Evolutionary conservation across 169 alveolate genomes (phyloP), one percentile per base, ranked within the genome.

Genomic region (Theileria annulata): DNA sequence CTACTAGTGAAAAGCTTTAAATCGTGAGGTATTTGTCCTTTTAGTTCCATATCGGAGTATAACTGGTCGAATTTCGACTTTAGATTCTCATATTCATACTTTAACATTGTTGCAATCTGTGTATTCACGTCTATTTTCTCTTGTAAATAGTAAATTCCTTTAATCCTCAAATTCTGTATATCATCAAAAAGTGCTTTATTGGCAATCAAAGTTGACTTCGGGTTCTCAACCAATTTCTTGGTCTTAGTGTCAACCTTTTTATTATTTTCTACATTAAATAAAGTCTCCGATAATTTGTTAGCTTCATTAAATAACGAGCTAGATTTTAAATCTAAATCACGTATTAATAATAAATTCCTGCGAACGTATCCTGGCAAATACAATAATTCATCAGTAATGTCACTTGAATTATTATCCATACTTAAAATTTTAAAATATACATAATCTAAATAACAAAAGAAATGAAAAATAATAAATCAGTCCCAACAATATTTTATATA

Each of bases 71-170:
- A 87, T 13, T 74, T 80, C 19, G 66, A 71, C 86, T 87, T 90
- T 49, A 90, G 67, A 59, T 85, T 79, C 76, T 90, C 94, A 60
- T 87, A 87, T 51, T 87, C 88, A 68, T 75, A 71, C 80, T 87
- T 90, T 6, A 90, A 74, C 88, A 90, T 87, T 28, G 85, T 75
- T 12, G 93, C 58, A 33, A 90, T 78, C 47, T 90, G 94, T 49
- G 85, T 87, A 76, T 90, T 90, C 0, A 90, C 77, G 63, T 88
- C 89, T 28, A 90, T 63, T 47, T 90, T 90, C 80, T 90, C 94
- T 51, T 86, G 87, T 51, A 85, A 59, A 23, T 80, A 56, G 10
- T 87, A 80, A 62, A 87, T 75, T 23, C 92, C 88, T 6, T 87
- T 86, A 78, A 80, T 88, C 27, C 94, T 76, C 19, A 72, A 58